phyloP scores from a whole-genome alignment of 1,284 basidiomycete species.

The Cutaneotrichosporon sp. region DNA sequence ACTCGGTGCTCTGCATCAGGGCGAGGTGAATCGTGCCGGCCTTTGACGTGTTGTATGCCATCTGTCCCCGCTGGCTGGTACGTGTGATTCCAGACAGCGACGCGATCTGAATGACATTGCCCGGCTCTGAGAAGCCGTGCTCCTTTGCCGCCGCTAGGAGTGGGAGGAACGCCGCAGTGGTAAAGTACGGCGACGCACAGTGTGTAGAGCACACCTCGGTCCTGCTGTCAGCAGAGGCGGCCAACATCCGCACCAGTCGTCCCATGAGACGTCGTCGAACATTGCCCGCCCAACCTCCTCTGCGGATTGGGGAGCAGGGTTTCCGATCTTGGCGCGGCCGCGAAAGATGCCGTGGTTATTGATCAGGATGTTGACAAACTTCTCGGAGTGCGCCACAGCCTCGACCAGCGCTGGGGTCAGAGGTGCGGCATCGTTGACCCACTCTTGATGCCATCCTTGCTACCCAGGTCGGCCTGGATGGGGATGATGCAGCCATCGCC shows the following conservation, averaged over 20 bases:
- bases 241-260: conserved; percentile 34
- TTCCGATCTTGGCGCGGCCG: conserved; percentile 29
- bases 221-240: background rate
- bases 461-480: conserved; percentile 9
- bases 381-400: conserved; percentile 33
- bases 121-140: background rate
- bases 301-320: conserved; percentile 39
- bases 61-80: background rate
- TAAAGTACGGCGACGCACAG: conserved; percentile 33
- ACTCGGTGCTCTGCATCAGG: conserved; percentile 32
- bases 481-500: background rate
- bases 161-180: conserved; percentile 49
- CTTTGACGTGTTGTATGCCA: conserved; percentile 1
- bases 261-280: conserved; percentile 47
- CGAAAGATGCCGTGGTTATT: conserved; percentile 34
- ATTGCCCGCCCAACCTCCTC: conserved; percentile 46
- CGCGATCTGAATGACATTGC: conserved; percentile 32
- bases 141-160: conserved; percentile 33
- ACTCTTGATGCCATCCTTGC: conserved; percentile 10
- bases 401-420: conserved; percentile 6
- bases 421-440: background rate
- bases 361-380: conserved; percentile 50
- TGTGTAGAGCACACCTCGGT: background rate
- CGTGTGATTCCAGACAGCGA: background rate
- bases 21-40: conserved; percentile 31